phyloP scores from a whole-genome alignment of 768 basidiomycete genomes.

The Lentinula detonsa region DNA sequence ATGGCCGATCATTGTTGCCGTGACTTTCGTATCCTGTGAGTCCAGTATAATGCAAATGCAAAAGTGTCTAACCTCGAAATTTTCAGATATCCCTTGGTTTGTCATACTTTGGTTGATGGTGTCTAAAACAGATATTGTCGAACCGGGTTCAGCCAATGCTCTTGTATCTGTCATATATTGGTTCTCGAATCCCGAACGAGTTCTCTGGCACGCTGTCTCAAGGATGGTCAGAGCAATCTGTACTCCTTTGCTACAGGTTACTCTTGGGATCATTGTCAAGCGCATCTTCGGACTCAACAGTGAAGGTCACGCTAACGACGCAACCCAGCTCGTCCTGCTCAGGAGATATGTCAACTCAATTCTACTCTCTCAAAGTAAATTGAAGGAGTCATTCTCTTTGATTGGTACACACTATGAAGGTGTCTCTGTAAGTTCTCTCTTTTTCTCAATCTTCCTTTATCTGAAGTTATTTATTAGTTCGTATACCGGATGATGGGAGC shows the following conservation, averaged over 20 bases:
- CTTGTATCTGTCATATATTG: constrained; percentile 36
- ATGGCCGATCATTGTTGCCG: constrained; percentile 30
- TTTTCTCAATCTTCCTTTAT: background rate
- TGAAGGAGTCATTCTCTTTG: constrained; percentile 34
- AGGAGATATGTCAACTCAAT: constrained; percentile 32
- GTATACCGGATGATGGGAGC: constrained; percentile 44
- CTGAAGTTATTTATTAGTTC: constrained; percentile 16
- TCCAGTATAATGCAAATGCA: background rate
- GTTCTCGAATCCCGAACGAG: constrained; percentile 33
- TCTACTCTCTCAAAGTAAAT: constrained; percentile 28
- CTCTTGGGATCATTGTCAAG: constrained; percentile 34
- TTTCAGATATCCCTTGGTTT: constrained; percentile 37
- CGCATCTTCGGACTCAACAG: constrained; percentile 33
- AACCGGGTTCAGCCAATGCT: constrained; percentile 16
- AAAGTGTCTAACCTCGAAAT: background rate
- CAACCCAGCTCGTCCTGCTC: constrained; percentile 24
- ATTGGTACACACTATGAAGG: constrained; percentile 40
- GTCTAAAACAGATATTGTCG: constrained; percentile 20
- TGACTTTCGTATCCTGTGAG: constrained; percentile 28
- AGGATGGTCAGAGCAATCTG: constrained; percentile 30
- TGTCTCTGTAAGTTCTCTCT: constrained; percentile 28
- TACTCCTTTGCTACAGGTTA: constrained; percentile 30
- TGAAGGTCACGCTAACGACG: constrained; percentile 17
- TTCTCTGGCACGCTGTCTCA: constrained; percentile 33
- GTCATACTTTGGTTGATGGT: constrained; percentile 33